Percentiles rank a stretch among this genome's conserved stretches.
phyloP scores from a whole-genome alignment of 768 basidiomycete species.

The Chalciporus chontae region DNA sequence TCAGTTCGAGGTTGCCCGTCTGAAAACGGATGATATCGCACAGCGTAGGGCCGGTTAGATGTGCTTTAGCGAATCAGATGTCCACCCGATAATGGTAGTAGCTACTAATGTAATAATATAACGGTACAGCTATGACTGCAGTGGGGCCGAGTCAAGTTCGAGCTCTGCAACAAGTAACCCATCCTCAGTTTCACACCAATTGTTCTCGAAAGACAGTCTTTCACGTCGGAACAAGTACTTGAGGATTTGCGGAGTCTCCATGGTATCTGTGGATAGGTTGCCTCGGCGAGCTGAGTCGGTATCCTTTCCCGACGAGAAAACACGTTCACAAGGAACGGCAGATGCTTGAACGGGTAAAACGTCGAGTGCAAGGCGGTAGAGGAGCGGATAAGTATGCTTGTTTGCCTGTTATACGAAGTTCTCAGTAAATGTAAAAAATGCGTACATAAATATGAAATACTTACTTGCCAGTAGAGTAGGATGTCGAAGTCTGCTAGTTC shows the following conservation, averaged over 20 bases:
- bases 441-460: no score
- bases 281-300: constrained; percentile 23
- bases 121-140: neutral
- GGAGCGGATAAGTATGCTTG: no score
- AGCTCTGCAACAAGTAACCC: constrained; percentile 3
- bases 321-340: no score
- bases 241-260: constrained; percentile 21
- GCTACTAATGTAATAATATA: neutral
- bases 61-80: neutral
- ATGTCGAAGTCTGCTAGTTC: no score
- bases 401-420: no score
- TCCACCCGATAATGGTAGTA: neutral
- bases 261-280: constrained; percentile 14
- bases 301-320: constrained; percentile 28
- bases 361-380: no score
- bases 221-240: constrained; percentile 26
- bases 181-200: neutral
- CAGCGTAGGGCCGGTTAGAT: neutral
- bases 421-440: no score
- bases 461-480: no score
- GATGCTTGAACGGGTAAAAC: no score
- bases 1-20: neutral
- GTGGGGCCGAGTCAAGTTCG: neutral
- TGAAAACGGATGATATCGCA: no score
- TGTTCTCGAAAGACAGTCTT: constrained; percentile 15